A percentile compares a stretch with the other conserved stretches of the same genome.
Evolutionary conservation across 2,329 filamentous ascomycete genomes (phyloP).

Genomic region (Cyclaneusma minus): DNA sequence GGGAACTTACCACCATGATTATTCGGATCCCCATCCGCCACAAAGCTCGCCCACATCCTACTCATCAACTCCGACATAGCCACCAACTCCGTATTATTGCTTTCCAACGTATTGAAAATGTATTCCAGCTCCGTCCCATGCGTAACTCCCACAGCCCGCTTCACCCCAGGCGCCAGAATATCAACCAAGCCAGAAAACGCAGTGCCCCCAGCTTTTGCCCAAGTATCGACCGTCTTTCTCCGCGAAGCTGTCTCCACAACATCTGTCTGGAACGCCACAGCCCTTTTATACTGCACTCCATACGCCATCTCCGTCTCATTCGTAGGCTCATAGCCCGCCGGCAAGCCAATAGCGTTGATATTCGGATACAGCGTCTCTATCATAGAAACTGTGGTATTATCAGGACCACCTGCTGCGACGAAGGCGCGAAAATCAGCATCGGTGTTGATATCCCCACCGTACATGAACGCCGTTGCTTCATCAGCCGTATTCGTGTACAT

Average conservation of each 20-base stretch:
- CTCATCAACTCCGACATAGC: slow-evolving; percentile 9
- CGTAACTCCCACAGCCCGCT: slow-evolving; percentile 9
- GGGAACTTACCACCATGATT: too few relatives aligned
- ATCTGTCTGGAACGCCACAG: neutral
- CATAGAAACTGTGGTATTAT: slow-evolving; percentile 16
- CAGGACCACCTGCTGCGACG: slow-evolving; percentile 13
- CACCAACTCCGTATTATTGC: too few relatives aligned
- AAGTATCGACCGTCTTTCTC: neutral
- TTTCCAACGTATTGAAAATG: slow-evolving; percentile 34
- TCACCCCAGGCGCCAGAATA: neutral
- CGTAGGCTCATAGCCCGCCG: slow-evolving; percentile 14
- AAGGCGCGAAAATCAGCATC: slow-evolving; percentile 28
- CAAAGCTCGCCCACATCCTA: slow-evolving; percentile 13
- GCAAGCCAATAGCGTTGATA: slow-evolving; percentile 30
- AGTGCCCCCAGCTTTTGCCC: neutral
- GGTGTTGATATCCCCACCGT: slow-evolving; percentile 33
- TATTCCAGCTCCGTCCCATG: slow-evolving; percentile 32
- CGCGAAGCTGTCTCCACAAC: neutral
- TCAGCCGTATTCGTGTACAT: slow-evolving; percentile 49
- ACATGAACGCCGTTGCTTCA: slow-evolving; percentile 43
- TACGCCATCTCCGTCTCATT: neutral
- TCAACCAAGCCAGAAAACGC: neutral
- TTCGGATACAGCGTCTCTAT: slow-evolving; percentile 34
- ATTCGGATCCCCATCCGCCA: slow-evolving; percentile 11
- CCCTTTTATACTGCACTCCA: neutral